Base-by-base conservation (phyloP, 2,329 filamentous ascomycete genomes). In the Fusarium setosum region DNA sequence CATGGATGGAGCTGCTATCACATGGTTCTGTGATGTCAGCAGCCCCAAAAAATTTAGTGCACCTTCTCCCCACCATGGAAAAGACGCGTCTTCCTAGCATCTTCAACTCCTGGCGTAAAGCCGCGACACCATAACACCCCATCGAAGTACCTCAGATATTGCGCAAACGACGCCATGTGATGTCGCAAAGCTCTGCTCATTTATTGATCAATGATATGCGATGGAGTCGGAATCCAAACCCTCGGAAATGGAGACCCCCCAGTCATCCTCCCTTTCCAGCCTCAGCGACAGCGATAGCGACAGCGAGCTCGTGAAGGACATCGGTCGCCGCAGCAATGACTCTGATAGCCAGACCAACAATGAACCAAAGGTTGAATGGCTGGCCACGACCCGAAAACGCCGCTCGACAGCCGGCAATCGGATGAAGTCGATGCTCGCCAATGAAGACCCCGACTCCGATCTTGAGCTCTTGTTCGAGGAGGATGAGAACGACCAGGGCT, bases 341-440 rank as follows among this genome's bases (percentile, higher is more conserved):
- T 79, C 74, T 48, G 71, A 74, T 52, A 81, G 74, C 65, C 80
- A 79, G 56, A 73, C 75, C 68, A 79, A 75, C 12, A 63, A 71
- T 7, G 70, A 67, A 38, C 68, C 76, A 4, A 70, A 77, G 60
- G 80, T 90, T 51, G 88, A 92, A 82, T 91, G 90, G 83, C 85
- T 95, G 34, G 90, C 90, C 42, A 92, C 90, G 6, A 88, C 88
- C 34, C 90, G 94, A 60, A 83, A 88, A 67, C 92, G 89, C 77
- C 90, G 94, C 65, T 89, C 90, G 12, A 97, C 92, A 1, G 94
- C 94, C 18, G 94, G 94, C 59, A 94, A 93, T 75, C 89, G 93
- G 66, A 91, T 97, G 85, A 90, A 91, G 71, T 88, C 88, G 48
- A 88, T 97, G 75, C 82, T 96, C 42, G 88, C 92, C 53, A 90